A percentile compares a stretch with the other conserved stretches of the same genome.
Conservation (phyloP, 116 monocot genomes). For the Posidonia oceanica region DNA sequence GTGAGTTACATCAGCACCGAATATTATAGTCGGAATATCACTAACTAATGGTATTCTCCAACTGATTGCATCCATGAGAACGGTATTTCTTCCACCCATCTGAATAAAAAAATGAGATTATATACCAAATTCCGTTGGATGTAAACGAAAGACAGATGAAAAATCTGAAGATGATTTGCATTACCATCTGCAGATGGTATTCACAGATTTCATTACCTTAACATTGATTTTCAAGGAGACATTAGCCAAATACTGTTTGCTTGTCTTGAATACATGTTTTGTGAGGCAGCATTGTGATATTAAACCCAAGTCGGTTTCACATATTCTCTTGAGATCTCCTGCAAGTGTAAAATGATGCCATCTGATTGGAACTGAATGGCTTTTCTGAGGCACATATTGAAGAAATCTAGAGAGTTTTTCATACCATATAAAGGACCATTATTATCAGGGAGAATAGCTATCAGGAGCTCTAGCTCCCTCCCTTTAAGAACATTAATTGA, state of each 20-base stretch:
- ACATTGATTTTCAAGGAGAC: slow-evolving; percentile 52
- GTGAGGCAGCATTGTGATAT: slow-evolving; percentile 57
- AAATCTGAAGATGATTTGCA: no score
- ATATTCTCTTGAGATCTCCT: slow-evolving; percentile 54
- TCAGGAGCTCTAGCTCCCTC: slow-evolving; percentile 37
- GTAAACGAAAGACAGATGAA: no score
- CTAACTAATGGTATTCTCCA: slow-evolving; percentile 46
- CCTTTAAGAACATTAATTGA: slow-evolving; percentile 23
- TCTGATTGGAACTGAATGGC: not conserved
- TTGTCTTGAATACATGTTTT: slow-evolving; percentile 42
- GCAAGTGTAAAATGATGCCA: slow-evolving; percentile 1
- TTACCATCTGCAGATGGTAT: not conserved
- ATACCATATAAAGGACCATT: slow-evolving; percentile 56
- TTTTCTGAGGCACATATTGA: not conserved
- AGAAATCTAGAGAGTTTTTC: no score
- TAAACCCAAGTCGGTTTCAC: slow-evolving; percentile 52
- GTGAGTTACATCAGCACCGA: slow-evolving; percentile 50
- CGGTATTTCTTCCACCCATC: slow-evolving; percentile 62
- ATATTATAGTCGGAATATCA: slow-evolving; percentile 46
- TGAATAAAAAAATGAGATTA: slow-evolving; percentile 4
- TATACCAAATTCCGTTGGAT: no score
- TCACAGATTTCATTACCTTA: slow-evolving; percentile 17
- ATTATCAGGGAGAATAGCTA: slow-evolving; percentile 47
- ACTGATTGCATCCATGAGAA: slow-evolving; percentile 44
- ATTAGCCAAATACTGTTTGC: slow-evolving; percentile 50